Percentiles rank a stretch among this genome's conserved stretches.
phyloP scores from a whole-genome alignment of 1,284 basidiomycete genomes.

The Ceratobasidium sp. region DNA sequence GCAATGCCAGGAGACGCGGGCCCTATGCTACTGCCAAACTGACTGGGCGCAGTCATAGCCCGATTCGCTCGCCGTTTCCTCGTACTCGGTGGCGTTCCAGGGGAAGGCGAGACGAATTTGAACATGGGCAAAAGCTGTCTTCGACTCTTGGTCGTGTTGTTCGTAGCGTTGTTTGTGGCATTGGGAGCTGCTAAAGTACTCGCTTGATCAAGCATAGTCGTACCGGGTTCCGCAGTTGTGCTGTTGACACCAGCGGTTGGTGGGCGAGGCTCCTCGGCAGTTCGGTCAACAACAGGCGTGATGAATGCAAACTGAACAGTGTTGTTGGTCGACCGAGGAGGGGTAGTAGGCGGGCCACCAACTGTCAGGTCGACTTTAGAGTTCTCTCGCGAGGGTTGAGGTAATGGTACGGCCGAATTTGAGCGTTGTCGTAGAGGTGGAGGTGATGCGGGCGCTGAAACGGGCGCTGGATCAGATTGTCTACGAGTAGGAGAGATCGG shows the following conservation, averaged over 20 bases:
- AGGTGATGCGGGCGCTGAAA: slow-evolving; percentile 1
- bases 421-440: slow-evolving; percentile 5
- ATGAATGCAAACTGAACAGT: slow-evolving; percentile 36
- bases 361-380: not conserved
- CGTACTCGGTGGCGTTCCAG: slow-evolving; percentile 24
- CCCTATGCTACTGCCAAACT: slow-evolving; percentile 3
- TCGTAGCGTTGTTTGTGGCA: not conserved
- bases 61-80: slow-evolving; percentile 25
- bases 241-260: not conserved
- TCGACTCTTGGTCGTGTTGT: slow-evolving; percentile 5
- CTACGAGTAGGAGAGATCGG: slow-evolving; percentile 1
- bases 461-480: slow-evolving; percentile 22
- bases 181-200: not conserved
- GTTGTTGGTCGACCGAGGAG: slow-evolving; percentile 32
- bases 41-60: slow-evolving; percentile 23
- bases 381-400: not conserved
- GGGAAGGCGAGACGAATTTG: slow-evolving; percentile 33
- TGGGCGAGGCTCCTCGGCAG: not conserved
- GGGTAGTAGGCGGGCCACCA: slow-evolving; percentile 5
- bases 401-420: not conserved
- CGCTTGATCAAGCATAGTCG: not conserved
- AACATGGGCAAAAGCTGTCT: slow-evolving; percentile 9
- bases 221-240: slow-evolving; percentile 8
- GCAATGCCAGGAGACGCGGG: slow-evolving; percentile 15
- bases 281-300: slow-evolving; percentile 14